Evolutionary conservation across 1,284 basidiomycete species (phyloP), one percentile per base, ranked within the genome.

Genomic region (Ceratobasidium sp.): DNA sequence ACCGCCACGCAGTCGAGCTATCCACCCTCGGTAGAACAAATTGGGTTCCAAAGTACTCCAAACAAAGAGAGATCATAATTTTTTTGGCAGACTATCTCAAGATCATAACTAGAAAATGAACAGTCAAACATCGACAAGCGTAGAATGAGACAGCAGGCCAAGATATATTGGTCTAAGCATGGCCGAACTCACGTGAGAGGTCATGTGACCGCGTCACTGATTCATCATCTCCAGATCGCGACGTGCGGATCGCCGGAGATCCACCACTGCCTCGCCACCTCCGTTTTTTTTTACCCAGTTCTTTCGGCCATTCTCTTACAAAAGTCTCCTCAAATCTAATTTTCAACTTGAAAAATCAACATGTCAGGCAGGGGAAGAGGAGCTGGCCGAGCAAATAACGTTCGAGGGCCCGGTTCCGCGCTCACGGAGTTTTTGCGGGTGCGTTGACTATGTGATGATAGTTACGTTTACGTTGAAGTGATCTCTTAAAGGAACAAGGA

Each of bases 381-480:
- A 16, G 57, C 55, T 16, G 52, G 43, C 3, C 30, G 74, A 6
- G 49, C 32, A 13, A 91, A 91, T 80, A 91, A 91, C 73, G 90
- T 98, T 50, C 87, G 92, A 21, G 96, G 96, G 0, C 96, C 96
- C 0, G 90, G 93, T 0, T 96, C 94, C 55, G 96, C 96, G 0
- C 83, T 98, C 13, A 98, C 96, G 30, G 94, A 95, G 76, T 98
- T 96, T 80, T 85, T 98, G 21, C 88, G 89, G 77, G 95, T 95
- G 76, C 74, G 88, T 84, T 62, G 11, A 38, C 35, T 38, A 38
- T 38, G 11, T 38, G 4, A 38, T 38, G 11, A 11, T 38, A 11
- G 35, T 6, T 44, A 55, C 71, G n/a, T 18, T 64, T 55, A 18
- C 35, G 38, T 2, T 21, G 6, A 6, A 52, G 21, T 23, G 32